Base-by-base conservation (phyloP, 371 early-diverging fungal genomes). In the Gilbertella persicaria region DNA sequence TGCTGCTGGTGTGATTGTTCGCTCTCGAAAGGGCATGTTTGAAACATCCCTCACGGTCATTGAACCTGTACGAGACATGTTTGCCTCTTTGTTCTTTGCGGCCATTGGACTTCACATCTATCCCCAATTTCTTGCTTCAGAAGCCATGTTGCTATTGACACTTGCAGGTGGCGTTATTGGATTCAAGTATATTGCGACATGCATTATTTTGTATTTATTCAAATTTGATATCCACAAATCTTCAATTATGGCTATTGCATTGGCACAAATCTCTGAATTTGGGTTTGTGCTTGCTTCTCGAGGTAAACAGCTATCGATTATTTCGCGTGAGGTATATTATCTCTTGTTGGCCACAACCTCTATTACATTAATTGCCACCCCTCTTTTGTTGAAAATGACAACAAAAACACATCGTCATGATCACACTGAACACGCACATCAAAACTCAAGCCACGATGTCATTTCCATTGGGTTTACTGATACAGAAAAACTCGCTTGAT, bases 41-140 rank as follows among this genome's bases (percentile, higher is more conserved):
- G 80, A 83, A 37, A 47, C 67, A 9, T 67, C 65, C 2, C 53
- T 66, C 17, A 64, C 42, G 7, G 66, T 71, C 5, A 71, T 84
- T 47, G 78, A 78, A 43, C 82, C 87, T n/a, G 69, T 86, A 1
- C 66, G 77, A 12, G 80, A 82, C 60, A 38, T 84, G 26, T 84
- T 84, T 71, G 75, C 75, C 8, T 77, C 78, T 21, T 58, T 85
- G 8, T 86, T 86, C 58, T 86, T 86, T 67, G 83, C 85, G 1
- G 64, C 78, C n/a, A 80, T 86, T 44, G 87, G 87, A 3, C 58
- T 86, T 4, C 87, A 86, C 61, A 66, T 84, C 5, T 82, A 85
- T 45, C 85, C 85, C 2, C 64, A 69, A 5, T 86, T 86, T 54
- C 58, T 86, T 36, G 65, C 74, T 0, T 75, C 77, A 5, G 77